A percentile compares a stretch with the other conserved stretches of the same genome.
phyloP scores from a whole-genome alignment of 768 basidiomycete species.

The Tephrocybe rancida region DNA sequence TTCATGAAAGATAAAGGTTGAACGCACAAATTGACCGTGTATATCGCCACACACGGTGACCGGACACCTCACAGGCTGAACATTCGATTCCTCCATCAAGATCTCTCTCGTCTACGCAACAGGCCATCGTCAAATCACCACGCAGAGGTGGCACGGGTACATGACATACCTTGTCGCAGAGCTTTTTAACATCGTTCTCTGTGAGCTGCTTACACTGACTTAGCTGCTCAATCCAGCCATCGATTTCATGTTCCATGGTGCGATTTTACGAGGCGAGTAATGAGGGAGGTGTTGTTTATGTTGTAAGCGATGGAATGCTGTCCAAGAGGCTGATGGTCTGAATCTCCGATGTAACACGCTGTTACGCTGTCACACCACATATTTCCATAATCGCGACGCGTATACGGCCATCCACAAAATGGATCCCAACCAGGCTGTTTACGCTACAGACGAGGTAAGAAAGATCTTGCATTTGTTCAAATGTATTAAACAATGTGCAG shows the following conservation, averaged over 20 bases:
- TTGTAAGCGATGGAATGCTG: slow-evolving; percentile 36
- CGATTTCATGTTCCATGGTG: slow-evolving; percentile 77
- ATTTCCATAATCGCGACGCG: slow-evolving; percentile 35
- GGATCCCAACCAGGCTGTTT: slow-evolving; percentile 64
- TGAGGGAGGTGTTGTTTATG: slow-evolving; percentile 30
- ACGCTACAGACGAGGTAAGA: slow-evolving; percentile 82
- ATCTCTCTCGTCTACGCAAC: slow-evolving; percentile 87
- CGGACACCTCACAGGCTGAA: slow-evolving; percentile 97
- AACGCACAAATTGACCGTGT: slow-evolving; percentile 98
- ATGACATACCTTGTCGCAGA: slow-evolving; percentile 93
- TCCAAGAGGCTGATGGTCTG: slow-evolving; percentile 28
- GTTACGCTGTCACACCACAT: slow-evolving; percentile 36
- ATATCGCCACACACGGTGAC: slow-evolving; percentile 99
- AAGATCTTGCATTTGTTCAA: neutral
- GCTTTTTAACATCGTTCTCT: slow-evolving; percentile 93
- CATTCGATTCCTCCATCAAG: slow-evolving; percentile 98
- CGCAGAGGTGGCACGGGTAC: slow-evolving; percentile 10
- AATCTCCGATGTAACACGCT: slow-evolving; percentile 31
- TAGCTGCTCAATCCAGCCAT: slow-evolving; percentile 96
- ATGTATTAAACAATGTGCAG: slow-evolving; percentile 39
- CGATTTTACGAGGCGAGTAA: slow-evolving; percentile 30
- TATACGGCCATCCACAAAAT: slow-evolving; percentile 26
- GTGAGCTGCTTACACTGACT: slow-evolving; percentile 96
- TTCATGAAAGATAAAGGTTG: slow-evolving; percentile 19
- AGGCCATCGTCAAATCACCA: slow-evolving; percentile 25